Conservation (phyloP, 2,329 filamentous ascomycete genomes). For the Trichophyton schoenleinii region DNA sequence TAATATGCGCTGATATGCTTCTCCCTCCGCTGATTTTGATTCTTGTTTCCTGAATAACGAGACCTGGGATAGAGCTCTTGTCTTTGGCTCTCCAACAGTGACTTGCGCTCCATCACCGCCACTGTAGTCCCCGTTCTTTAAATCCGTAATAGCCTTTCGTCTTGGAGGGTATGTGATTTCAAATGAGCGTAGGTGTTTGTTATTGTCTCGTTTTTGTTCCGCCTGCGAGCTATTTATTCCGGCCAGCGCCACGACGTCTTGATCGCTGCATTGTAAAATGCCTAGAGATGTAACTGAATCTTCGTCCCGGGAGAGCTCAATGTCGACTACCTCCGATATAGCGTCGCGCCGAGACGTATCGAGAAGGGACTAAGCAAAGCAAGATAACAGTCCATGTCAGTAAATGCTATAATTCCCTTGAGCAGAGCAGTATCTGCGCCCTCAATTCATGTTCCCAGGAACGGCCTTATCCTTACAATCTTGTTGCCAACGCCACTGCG, state of each 20-base stretch:
- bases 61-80: slow-evolving; percentile 35
- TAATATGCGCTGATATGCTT: slow-evolving; percentile 48
- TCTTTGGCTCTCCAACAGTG: slow-evolving; percentile 22
- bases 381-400: not conserved
- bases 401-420: not conserved
- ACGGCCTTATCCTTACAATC: slow-evolving; percentile 46
- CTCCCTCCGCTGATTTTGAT: slow-evolving; percentile 34
- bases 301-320: slow-evolving; percentile 69
- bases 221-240: slow-evolving; percentile 72
- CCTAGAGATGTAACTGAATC: slow-evolving; percentile 80
- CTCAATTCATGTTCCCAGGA: not conserved
- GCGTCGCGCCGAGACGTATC: slow-evolving; percentile 55
- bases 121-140: slow-evolving; percentile 11
- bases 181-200: slow-evolving; percentile 73
- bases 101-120: slow-evolving; percentile 17
- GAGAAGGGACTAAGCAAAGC: slow-evolving; percentile 48
- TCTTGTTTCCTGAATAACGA: slow-evolving; percentile 37
- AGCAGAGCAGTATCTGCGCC: not conserved
- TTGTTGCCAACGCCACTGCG: slow-evolving; percentile 75
- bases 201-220: slow-evolving; percentile 61
- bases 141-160: slow-evolving; percentile 22
- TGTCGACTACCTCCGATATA: slow-evolving; percentile 54
- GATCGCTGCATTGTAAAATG: slow-evolving; percentile 48
- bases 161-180: slow-evolving; percentile 45
- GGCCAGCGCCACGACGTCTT: slow-evolving; percentile 48